phyloP scores from a whole-genome alignment of 306 rosid species.

The Sphenostylis stenocarpa region DNA sequence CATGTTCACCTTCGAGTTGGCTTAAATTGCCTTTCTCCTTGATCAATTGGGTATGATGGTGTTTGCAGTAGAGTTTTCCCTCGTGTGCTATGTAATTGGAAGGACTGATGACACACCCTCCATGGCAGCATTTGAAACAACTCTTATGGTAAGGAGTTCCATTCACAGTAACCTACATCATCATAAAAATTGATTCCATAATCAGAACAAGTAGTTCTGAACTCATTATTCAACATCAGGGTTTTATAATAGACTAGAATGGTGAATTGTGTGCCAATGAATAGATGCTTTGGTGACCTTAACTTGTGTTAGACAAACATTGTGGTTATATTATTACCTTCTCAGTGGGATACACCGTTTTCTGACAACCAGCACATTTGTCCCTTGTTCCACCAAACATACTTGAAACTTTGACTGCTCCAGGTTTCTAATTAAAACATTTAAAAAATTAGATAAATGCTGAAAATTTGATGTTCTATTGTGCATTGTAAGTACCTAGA shows the following conservation, averaged over 20 bases:
- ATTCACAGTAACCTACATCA: slow-evolving; percentile 78
- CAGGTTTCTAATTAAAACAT: slow-evolving; percentile 64
- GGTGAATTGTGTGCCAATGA: neutral
- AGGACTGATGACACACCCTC: slow-evolving; percentile 96
- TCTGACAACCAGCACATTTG: slow-evolving; percentile 92
- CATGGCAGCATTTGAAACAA: slow-evolving; percentile 97
- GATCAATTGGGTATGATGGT: slow-evolving; percentile 92
- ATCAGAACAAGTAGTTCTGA: neutral
- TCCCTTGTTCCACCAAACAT: slow-evolving; percentile 98
- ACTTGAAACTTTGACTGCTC: slow-evolving; percentile 63
- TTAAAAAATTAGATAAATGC: slow-evolving; percentile 25
- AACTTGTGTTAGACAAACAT: neutral
- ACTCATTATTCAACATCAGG: neutral
- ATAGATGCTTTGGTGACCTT: neutral
- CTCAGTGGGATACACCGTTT: slow-evolving; percentile 92
- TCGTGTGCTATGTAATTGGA: slow-evolving; percentile 97
- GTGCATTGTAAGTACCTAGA: slow-evolving; percentile 8
- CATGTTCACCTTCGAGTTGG: slow-evolving; percentile 93
- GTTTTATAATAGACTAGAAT: neutral
- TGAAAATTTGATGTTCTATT: neutral
- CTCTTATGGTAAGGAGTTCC: slow-evolving; percentile 95
- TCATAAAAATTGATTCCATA: slow-evolving; percentile 22
- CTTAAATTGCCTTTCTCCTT: slow-evolving; percentile 94
- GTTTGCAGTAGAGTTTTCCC: slow-evolving; percentile 96
- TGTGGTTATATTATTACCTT: slow-evolving; percentile 51